Evolutionary conservation across 208 protist genomes (phyloP), one percentile per base, ranked within the genome.

Genomic region (Leishmania major): DNA sequence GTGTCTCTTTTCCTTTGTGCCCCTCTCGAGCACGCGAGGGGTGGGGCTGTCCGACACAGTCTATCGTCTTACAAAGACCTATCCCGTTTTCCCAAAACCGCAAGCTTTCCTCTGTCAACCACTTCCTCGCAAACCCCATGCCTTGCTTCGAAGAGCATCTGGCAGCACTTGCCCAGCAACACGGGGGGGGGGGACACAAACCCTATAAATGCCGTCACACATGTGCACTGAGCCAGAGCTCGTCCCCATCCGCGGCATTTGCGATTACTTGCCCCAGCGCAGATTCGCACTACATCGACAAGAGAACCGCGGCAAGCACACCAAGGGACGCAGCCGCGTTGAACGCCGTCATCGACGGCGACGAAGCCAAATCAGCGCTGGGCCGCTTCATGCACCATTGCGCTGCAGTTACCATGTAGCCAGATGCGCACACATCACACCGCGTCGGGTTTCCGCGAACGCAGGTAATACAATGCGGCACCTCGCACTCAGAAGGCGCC

Each of bases 341-440:
- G 5, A 62, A 11, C 19, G 60, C n/a, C 7, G 60, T 37, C 60
- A 10, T 37, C 5, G 60, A 37, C n/a, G 60, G n/a, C 11, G 13
- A 35, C 11, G n/a, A 66, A 37, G 60, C 60, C 11, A 15, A 40
- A 19, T 66, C n/a, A 66, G 3, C 60, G 60, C 11, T 28, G 13
- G 25, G 60, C 19, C 60, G 60, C n/a, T 66, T 66, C 60, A 66
- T 40, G n/a, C 60, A 66, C 60, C 60, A 66, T 66, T 66, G 60
- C n/a, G 60, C 60, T 37, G 60, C 60, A 0, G 60, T 66, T 35
- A 66, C 60, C 60, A 66, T 28, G n/a, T 66, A 66, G n/a, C 60
- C n/a, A 28, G 60, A 66, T 22, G 60, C 37, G n/a, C 60, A 66
- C n/a, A 66, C 60, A 3, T 66, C 60, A 37, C 60, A 66, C n/a